These are phyloP conservation scores for Ricinus communis DNA, from an alignment of 345 rosid species.

Conservation along the genomic window DNA sequence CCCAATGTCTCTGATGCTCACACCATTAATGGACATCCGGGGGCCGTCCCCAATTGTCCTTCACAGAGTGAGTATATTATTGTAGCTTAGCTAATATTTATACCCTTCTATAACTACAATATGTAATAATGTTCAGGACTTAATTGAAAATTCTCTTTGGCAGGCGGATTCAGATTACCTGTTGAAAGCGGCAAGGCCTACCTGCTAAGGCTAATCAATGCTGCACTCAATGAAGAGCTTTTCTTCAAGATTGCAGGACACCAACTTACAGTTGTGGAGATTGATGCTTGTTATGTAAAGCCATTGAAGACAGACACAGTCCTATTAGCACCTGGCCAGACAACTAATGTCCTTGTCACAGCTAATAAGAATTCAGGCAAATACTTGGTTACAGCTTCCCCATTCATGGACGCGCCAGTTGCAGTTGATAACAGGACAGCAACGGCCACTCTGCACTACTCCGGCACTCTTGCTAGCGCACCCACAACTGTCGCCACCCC, in stretches of 20 bases:
- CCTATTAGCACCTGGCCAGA: conserved; percentile 61
- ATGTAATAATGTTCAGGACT: no score
- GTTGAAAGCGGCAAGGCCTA: conserved; percentile 54
- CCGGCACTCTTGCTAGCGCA: conserved; percentile 33
- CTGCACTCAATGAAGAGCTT: conserved; percentile 69
- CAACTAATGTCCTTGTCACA: conserved; percentile 60
- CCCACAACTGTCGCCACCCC: conserved; percentile 36
- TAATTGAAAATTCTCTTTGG: neutral
- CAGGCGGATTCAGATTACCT: conserved; percentile 44
- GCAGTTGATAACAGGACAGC: conserved; percentile 57
- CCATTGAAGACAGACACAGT: conserved; percentile 53
- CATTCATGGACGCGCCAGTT: conserved; percentile 55
- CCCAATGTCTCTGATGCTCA: conserved; percentile 73
- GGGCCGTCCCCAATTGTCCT: conserved; percentile 48
- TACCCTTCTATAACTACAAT: no score
- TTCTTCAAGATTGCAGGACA: conserved; percentile 64
- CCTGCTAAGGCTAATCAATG: conserved; percentile 55
- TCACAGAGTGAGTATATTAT: conserved; percentile 30
- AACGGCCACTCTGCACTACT: conserved; percentile 54
- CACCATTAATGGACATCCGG: conserved; percentile 70
- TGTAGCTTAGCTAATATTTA: no score
- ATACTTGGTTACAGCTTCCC: conserved; percentile 60
- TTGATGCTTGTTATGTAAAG: conserved; percentile 62
- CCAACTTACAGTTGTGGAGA: conserved; percentile 60
- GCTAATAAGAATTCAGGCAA: conserved; percentile 52